Conservation (phyloP, 2,329 filamentous ascomycete species). For the Leptographium radiaticola region DNA sequence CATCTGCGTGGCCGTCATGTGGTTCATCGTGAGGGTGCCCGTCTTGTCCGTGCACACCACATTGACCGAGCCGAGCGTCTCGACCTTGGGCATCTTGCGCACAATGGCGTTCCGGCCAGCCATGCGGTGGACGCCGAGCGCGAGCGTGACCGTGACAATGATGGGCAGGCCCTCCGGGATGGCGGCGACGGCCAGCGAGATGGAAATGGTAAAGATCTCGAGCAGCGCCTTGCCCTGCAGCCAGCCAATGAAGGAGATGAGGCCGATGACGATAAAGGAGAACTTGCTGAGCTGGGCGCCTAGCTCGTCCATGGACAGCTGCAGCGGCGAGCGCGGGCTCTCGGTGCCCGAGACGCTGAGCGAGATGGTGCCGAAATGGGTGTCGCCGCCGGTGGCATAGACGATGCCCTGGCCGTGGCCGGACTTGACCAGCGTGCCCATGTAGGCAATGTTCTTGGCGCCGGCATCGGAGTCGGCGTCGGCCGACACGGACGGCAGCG, state of each 20-base stretch:
- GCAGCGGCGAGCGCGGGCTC: conserved; percentile 83
- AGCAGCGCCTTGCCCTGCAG: conserved; percentile 79
- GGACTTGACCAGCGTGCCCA: conserved; percentile 92
- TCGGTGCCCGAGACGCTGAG: conserved; percentile 90
- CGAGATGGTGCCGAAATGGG: conserved; percentile 93
- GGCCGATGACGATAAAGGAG: conserved; percentile 83
- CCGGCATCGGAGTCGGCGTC: conserved; percentile 39
- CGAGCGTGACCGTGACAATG: conserved; percentile 96
- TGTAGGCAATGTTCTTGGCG: conserved; percentile 87
- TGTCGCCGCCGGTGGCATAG: conserved; percentile 87
- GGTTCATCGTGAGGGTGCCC: conserved; percentile 78
- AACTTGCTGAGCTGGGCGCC: conserved; percentile 94
- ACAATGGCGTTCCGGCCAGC: conserved; percentile 97
- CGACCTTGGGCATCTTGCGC: conserved; percentile 87
- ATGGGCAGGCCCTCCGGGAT: conserved; percentile 96
- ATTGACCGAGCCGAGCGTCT: conserved; percentile 95
- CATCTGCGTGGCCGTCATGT: conserved; percentile 95
- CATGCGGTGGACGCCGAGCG: conserved; percentile 95
- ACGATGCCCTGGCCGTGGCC: conserved; percentile 93
- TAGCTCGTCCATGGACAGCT: conserved; percentile 94
- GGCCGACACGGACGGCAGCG: conserved; percentile 22
- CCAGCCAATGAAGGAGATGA: conserved; percentile 85
- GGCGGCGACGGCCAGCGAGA: conserved; percentile 92
- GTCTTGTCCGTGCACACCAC: conserved; percentile 99
- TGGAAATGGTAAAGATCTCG: conserved; percentile 96